Percentiles rank a stretch among this genome's conserved stretches.
Conservation (phyloP, 139 green algal species). For the Edaphochlamys debaryana region DNA sequence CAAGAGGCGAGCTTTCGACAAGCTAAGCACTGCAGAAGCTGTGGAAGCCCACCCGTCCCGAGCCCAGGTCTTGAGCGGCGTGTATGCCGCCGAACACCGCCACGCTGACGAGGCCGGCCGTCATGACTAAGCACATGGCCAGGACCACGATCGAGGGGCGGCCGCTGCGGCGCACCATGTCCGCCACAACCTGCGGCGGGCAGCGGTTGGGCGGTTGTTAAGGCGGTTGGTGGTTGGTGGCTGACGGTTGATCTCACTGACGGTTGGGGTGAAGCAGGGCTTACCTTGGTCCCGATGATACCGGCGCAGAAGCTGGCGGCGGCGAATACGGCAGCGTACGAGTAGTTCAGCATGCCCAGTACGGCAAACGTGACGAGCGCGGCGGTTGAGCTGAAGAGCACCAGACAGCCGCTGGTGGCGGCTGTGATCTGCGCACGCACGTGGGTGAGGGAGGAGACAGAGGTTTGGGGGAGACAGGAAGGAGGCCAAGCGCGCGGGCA, state of each 20-base stretch:
- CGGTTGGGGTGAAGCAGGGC: too few species aligned
- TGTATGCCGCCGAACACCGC: conserved; percentile 24
- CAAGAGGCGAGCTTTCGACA: too few species aligned
- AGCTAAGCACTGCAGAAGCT: not conserved
- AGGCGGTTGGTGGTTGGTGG: not conserved
- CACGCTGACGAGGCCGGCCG: conserved; percentile 18
- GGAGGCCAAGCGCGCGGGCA: too few species aligned
- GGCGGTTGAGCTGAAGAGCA: conserved; percentile 66
- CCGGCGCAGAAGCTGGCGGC: conserved; percentile 13
- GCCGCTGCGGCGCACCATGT: not conserved
- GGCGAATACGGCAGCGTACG: conserved; percentile 35
- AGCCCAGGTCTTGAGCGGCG: not conserved
- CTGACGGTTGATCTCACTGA: too few species aligned
- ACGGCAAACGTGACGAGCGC: conserved; percentile 67
- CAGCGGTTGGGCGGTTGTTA: not conserved
- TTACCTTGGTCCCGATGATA: conserved; percentile 8
- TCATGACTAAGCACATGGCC: conserved; percentile 40
- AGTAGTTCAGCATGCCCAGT: conserved; percentile 50
- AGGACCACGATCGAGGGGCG: conserved; percentile 47
- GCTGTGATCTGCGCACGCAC: conserved; percentile 43
- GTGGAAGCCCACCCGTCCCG: not conserved
- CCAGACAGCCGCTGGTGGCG: conserved; percentile 57
- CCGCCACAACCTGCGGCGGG: conserved; percentile 3
- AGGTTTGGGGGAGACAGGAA: too few species aligned
- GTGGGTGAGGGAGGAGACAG: too few species aligned